Base-by-base conservation (phyloP, 179 eudicot species). In the Dionaea muscipula region DNA sequence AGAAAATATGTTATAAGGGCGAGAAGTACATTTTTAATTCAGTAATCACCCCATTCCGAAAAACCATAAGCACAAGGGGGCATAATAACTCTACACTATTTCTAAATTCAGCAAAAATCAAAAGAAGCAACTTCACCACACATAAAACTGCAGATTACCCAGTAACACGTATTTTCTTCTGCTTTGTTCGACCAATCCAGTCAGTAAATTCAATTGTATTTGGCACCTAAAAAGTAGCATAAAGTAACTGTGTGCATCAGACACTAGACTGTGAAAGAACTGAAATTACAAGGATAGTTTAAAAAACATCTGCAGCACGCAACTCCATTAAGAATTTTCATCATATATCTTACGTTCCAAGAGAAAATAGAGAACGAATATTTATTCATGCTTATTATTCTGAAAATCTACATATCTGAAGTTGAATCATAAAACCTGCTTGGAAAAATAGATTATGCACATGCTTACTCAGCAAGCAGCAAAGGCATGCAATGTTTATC, bases 171-270 rank as follows among this genome's bases (percentile, higher is more conserved):
- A 91, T 91, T 60, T 77, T 74, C 77, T 87, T 91, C 75, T 84
- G 88, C 68, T 91, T 91, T 44, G 95, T 91, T 61, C 98, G 75
- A 65, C 98, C 95, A 65, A 91, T 91, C 98, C 98, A 91, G 64
- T 87, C 98, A 77, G 96, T 95, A 84, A 91, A 91, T 69, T 91
- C 98, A 39, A 80, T 66, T 56, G 96, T 87, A 64, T 87, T 91
- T 46, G 98, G 98, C 51, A 91, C 98, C 98, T 88, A 61, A 66
- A 56, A 47, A 45, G 16, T 21, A 56, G 62, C 39, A 36, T 38
- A 48, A 51, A 38, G 22, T 43, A 16, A 43, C 19, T 39, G 2
- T 15, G 19, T 43, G 21, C 12, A 43, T 43, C 9, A 43, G 23
- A 15, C 46, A 33, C 27, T 8, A 28, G 21, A 50, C 12, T 31